Evolutionary conservation across 2,329 filamentous ascomycete species (phyloP).

Genomic region (Botrytis aclada): DNA sequence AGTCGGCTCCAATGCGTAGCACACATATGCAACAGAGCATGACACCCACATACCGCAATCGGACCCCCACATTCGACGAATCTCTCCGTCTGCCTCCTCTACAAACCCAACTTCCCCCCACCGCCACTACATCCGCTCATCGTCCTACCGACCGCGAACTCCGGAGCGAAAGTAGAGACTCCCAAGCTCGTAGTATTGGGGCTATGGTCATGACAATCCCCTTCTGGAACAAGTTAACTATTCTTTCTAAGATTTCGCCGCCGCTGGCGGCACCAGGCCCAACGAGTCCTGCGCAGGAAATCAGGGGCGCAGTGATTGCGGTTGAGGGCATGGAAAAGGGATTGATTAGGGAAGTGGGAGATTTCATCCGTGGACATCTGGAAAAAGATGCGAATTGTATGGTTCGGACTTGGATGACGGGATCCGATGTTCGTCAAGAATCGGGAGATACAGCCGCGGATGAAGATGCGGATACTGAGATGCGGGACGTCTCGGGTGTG

Average conservation of each 20-base stretch:
- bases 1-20: conserved; percentile 29
- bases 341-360: conserved; percentile 56
- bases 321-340: conserved; percentile 68
- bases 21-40: conserved; percentile 27
- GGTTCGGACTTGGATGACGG: conserved; percentile 33
- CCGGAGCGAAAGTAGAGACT: conserved; percentile 37
- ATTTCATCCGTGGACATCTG: conserved; percentile 50
- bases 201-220: conserved; percentile 74
- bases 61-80: conserved; percentile 34
- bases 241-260: conserved; percentile 73
- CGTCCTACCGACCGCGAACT: conserved; percentile 31
- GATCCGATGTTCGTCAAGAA: conserved; percentile 1
- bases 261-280: conserved; percentile 50
- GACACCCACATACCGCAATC: conserved; percentile 27
- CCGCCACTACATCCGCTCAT: conserved; percentile 37
- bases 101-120: conserved; percentile 39
- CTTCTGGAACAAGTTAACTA: conserved; percentile 70
- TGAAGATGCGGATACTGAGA: conserved; percentile 24
- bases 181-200: conserved; percentile 51
- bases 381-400: conserved; percentile 31
- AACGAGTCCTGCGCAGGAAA: conserved; percentile 40
- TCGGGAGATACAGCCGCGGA: neutral
- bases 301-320: conserved; percentile 76
- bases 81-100: conserved; percentile 39
- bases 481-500: conserved; percentile 18